phyloP scores from a whole-genome alignment of 345 rosid genomes.

The Salix purpurea region DNA sequence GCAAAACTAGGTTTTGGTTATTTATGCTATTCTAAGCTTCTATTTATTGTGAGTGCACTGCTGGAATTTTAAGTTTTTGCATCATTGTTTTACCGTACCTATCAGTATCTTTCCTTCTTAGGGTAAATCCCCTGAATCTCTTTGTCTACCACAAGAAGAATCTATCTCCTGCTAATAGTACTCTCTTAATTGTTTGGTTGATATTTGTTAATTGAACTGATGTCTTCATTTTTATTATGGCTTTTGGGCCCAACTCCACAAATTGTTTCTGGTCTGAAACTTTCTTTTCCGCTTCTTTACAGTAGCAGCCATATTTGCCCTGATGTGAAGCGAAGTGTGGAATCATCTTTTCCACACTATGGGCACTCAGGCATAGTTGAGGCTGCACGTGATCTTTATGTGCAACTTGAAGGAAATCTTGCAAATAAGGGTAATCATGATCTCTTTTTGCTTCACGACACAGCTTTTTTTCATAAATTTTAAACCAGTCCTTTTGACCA shows the following conservation, averaged over 20 bases:
- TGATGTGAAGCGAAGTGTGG: slow-evolving; percentile 33
- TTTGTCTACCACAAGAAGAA: not conserved
- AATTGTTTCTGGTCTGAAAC: not conserved
- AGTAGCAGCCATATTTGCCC: slow-evolving; percentile 37
- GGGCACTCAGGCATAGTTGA: slow-evolving; percentile 82
- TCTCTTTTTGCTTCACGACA: not conserved
- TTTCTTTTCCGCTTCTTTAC: slow-evolving; percentile 21
- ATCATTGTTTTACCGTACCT: not conserved
- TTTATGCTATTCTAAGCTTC: not conserved
- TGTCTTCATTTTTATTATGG: not conserved
- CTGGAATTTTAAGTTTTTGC: not conserved
- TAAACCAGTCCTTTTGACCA: not conserved
- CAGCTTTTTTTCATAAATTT: not conserved
- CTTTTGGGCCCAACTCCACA: not conserved
- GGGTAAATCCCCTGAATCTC: not conserved
- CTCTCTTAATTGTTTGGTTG: not conserved
- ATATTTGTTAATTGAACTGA: not conserved
- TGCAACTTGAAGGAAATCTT: slow-evolving; percentile 73
- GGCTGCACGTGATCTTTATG: slow-evolving; percentile 76
- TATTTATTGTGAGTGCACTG: not conserved
- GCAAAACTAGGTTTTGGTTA: not conserved
- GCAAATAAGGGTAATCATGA: slow-evolving; percentile 33
- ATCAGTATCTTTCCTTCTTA: not conserved
- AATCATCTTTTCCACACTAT: slow-evolving; percentile 64
- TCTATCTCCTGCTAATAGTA: not conserved